phyloP scores from a whole-genome alignment of 495 filamentous ascomycete species.

The Penicillium cosmopolitanum region DNA sequence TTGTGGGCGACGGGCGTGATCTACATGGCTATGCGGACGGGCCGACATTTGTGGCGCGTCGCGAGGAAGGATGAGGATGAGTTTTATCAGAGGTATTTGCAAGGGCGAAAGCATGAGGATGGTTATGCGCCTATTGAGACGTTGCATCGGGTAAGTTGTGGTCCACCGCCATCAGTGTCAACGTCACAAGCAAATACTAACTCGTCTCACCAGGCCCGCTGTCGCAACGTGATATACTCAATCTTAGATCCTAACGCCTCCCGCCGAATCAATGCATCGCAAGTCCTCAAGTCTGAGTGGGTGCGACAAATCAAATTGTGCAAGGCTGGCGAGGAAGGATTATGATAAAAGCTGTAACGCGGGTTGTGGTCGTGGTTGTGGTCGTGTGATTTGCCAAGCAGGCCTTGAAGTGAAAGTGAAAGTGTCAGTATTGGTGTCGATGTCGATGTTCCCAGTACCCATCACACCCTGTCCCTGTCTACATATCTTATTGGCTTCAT shows the following conservation, averaged over 20 bases:
- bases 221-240: constrained; percentile 98
- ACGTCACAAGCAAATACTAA: constrained; percentile 29
- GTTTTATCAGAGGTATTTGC: constrained; percentile 91
- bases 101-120: constrained; percentile 89
- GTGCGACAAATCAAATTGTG: constrained; percentile 95
- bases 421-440: not conserved
- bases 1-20: constrained; percentile 98
- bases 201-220: constrained; percentile 70
- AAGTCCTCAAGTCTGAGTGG: constrained; percentile 98
- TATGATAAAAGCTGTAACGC: constrained; percentile 41
- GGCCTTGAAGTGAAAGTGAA: too few species aligned
- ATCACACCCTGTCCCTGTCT: too few species aligned
- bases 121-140: constrained; percentile 97
- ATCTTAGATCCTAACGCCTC: constrained; percentile 92
- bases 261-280: constrained; percentile 91
- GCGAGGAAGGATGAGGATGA: constrained; percentile 96
- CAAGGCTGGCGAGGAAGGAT: constrained; percentile 92
- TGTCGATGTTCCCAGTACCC: not conserved
- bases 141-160: constrained; percentile 79
- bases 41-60: constrained; percentile 92
- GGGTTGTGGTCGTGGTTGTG: too few species aligned
- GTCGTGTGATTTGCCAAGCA: too few species aligned
- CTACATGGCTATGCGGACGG: constrained; percentile 99
- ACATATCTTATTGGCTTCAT: too few species aligned
- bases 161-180: not conserved